Evolutionary conservation across 805 yeast species (phyloP).

Genomic region (Metschnikowia noctiluminum): DNA sequence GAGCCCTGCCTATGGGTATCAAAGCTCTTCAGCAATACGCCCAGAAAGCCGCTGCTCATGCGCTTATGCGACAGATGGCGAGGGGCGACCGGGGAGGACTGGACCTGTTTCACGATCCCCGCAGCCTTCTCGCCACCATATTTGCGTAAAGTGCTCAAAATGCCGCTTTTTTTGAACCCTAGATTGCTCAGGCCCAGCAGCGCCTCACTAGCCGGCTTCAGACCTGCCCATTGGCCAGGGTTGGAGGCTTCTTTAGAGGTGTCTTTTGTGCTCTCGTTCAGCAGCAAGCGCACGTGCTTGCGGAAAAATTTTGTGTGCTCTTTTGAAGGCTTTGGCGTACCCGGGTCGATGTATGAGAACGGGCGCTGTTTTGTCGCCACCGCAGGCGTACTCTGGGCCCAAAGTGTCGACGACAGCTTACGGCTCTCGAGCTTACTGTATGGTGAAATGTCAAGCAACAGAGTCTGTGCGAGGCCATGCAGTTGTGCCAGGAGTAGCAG

Average conservation of each 20-base stretch:
- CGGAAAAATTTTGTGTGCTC: constrained; percentile 51
- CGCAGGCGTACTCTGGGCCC: constrained; percentile 22
- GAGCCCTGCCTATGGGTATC: background rate
- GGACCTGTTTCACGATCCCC: constrained; percentile 32
- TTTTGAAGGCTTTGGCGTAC: constrained; percentile 20
- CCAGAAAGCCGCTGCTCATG: constrained; percentile 5
- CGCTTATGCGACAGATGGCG: constrained; percentile 7
- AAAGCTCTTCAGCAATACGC: background rate
- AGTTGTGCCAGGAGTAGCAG: constrained; percentile 9
- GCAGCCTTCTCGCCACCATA: constrained; percentile 40
- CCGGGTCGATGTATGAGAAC: constrained; percentile 36
- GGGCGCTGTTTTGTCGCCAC: constrained; percentile 32
- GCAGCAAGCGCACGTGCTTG: constrained; percentile 58
- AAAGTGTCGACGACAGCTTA: constrained; percentile 31
- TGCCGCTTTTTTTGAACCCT: constrained; percentile 27
- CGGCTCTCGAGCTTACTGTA: constrained; percentile 26
- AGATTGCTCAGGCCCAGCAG: constrained; percentile 9
- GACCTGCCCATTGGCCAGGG: too few relatives aligned
- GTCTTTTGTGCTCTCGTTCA: constrained; percentile 1
- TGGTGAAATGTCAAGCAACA: constrained; percentile 3
- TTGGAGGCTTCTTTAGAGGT: background rate
- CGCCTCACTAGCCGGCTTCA: constrained; percentile 4
- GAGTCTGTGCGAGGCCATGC: too few relatives aligned
- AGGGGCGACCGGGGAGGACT: constrained; percentile 2
- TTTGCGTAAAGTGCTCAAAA: constrained; percentile 39